These are phyloP conservation scores for Cordia subcordata DNA, from an alignment of 257 asterid species.

Conservation along the genomic window DNA sequence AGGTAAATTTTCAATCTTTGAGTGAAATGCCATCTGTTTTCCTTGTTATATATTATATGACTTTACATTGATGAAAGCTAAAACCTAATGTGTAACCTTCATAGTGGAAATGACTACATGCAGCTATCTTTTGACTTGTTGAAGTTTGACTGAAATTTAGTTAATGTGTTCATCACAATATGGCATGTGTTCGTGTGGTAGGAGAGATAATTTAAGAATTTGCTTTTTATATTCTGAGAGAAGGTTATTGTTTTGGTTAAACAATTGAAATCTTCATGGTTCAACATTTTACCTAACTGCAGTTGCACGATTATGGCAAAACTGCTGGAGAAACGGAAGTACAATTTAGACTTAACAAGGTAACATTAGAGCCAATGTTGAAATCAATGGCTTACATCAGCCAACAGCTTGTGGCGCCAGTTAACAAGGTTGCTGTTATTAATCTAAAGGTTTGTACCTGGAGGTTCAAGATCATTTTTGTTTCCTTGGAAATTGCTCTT, in stretches of 20 bases:
- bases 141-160: too few relatives aligned
- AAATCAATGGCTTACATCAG: slow-evolving; percentile 74
- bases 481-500: not conserved
- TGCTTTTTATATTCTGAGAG: not conserved
- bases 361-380: slow-evolving; percentile 75
- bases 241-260: not conserved
- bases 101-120: too few relatives aligned
- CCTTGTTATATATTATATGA: not conserved
- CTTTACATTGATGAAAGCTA: not conserved
- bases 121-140: too few relatives aligned
- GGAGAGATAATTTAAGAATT: too few relatives aligned
- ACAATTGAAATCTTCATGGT: not conserved
- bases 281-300: not conserved
- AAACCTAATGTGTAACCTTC: too few relatives aligned
- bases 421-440: slow-evolving; percentile 74
- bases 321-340: slow-evolving; percentile 67
- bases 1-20: slow-evolving; percentile 33
- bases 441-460: slow-evolving; percentile 55
- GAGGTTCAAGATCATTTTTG: slow-evolving; percentile 10
- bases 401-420: slow-evolving; percentile 64
- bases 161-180: too few relatives aligned
- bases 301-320: slow-evolving; percentile 63
- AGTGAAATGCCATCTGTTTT: not conserved
- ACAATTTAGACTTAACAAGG: slow-evolving; percentile 70
- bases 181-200: too few relatives aligned